These are phyloP conservation scores for Tillandsia fasciculata DNA, from an alignment of 176 grass and related monocot species.

Conservation along the genomic window DNA sequence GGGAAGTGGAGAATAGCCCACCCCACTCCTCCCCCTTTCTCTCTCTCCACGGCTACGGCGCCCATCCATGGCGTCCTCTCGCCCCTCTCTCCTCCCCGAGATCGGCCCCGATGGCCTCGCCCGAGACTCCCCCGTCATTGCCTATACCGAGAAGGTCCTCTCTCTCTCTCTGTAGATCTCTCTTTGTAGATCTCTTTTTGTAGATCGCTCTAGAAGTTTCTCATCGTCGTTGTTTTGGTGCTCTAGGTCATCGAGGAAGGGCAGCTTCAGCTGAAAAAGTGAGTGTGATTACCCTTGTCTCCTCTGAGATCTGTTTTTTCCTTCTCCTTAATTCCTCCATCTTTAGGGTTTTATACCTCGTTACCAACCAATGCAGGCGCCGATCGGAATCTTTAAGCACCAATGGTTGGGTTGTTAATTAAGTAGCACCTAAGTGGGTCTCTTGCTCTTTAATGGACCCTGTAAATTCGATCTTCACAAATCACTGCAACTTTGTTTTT, in stretches of 20 bases:
- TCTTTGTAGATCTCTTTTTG: not conserved
- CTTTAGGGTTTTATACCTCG: conserved; percentile 1
- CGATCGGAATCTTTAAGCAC: no score
- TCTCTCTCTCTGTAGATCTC: not conserved
- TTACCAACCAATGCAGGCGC: no score
- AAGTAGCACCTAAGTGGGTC: no score
- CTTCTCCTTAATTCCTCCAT: conserved; percentile 1
- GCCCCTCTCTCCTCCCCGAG: conserved; percentile 41
- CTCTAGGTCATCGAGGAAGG: conserved; percentile 70
- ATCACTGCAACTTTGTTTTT: no score
- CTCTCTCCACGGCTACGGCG: no score
- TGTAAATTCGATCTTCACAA: no score
- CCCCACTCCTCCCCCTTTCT: no score
- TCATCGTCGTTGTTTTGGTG: not conserved
- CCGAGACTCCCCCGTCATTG: conserved; percentile 60
- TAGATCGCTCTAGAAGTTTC: conserved; percentile 1
- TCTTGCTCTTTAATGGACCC: no score
- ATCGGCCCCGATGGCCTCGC: conserved; percentile 83
- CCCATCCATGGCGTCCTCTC: conserved; percentile 30
- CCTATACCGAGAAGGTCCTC: conserved; percentile 88
- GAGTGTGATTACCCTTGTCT: not conserved
- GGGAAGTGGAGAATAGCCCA: no score
- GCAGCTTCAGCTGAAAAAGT: conserved; percentile 94
- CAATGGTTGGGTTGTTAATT: no score
- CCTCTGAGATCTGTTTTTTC: conserved; percentile 8